Percentiles rank a stretch among this genome's conserved stretches.
Evolutionary conservation across 2,329 filamentous ascomycete genomes (phyloP).

Genomic region (Nannizzia gypsea): DNA sequence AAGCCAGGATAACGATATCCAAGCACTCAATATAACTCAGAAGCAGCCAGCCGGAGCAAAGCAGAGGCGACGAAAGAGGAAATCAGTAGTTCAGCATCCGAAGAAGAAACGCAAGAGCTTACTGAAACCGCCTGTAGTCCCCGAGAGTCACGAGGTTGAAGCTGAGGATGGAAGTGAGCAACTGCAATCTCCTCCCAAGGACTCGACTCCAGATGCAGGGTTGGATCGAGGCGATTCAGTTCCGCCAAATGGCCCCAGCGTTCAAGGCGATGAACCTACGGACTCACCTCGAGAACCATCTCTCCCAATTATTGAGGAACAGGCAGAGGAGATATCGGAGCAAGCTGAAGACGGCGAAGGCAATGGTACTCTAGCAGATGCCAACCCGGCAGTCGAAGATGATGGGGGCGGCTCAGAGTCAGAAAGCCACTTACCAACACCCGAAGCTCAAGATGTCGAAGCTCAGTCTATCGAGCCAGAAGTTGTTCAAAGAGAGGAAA

Average conservation of each 20-base stretch:
- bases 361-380: not conserved
- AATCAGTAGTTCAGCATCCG: slow-evolving; percentile 10
- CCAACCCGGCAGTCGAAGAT: not conserved
- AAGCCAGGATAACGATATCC: not conserved
- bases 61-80: slow-evolving; percentile 11
- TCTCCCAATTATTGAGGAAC: not conserved
- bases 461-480: not conserved
- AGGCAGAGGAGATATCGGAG: not conserved
- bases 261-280: not conserved
- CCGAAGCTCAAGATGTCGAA: not conserved
- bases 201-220: not conserved
- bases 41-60: not conserved
- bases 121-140: not conserved
- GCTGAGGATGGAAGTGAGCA: not conserved
- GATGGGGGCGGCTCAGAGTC: not conserved
- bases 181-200: not conserved
- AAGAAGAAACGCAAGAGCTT: slow-evolving; percentile 10
- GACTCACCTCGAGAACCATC: not conserved
- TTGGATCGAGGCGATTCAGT: not conserved
- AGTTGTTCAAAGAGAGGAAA: slow-evolving; percentile 1
- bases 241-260: not conserved
- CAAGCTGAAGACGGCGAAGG: not conserved
- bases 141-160: not conserved
- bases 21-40: not conserved
- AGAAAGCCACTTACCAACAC: not conserved